Base-by-base conservation (phyloP, 345 rosid genomes). In the Brassica rapa region DNA sequence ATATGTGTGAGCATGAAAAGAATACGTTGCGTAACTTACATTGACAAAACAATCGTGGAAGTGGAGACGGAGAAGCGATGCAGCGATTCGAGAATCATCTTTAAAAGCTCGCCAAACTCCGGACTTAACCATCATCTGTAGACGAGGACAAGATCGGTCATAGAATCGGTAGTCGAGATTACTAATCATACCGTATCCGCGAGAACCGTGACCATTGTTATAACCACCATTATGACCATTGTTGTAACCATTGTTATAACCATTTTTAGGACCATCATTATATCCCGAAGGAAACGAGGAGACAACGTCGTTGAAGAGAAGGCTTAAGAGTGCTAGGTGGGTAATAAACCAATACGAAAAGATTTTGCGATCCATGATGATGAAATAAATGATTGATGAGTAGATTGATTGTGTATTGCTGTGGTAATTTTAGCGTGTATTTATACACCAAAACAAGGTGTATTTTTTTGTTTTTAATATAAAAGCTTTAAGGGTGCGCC, bases 1-100 rank as follows among this genome's bases (percentile, higher is more conserved):
- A 11, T 30, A 63, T 64, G 27, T 19, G 25, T 30, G n/a, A 70
- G 53, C 14, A 69, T 8, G 59, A 29, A 24, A 70, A n/a, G 0
- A 3, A 35, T 30, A 35, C 46, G 63, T 41, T 5, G 15, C 33
- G 62, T 29, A 35, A 32, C 64, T 82, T 87, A 91, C 98, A 76
- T 91, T 89, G 27, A 93, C 93, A 27, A 93, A 87, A 68, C 98
- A 93, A 53, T 93, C 96, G 59, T 91, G 98, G 29, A 91, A 91
- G 80, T 91, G 96, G 74, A 93, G 71, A 2, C 97, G 89, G 11
- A 93, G 98, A 72, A 93, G 93, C 41, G 97, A 93, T 0, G 98
- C 98, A 56, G 91, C 91, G 7, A 93, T 87, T 82, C 98, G 85
- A 53, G 84, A 59, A 27, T 93, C 98, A 55, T 83, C 86, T 81